Percentiles rank a stretch among this genome's conserved stretches.
Evolutionary conservation across 768 basidiomycete species (phyloP).

Genomic region (Clavulina sp.): DNA sequence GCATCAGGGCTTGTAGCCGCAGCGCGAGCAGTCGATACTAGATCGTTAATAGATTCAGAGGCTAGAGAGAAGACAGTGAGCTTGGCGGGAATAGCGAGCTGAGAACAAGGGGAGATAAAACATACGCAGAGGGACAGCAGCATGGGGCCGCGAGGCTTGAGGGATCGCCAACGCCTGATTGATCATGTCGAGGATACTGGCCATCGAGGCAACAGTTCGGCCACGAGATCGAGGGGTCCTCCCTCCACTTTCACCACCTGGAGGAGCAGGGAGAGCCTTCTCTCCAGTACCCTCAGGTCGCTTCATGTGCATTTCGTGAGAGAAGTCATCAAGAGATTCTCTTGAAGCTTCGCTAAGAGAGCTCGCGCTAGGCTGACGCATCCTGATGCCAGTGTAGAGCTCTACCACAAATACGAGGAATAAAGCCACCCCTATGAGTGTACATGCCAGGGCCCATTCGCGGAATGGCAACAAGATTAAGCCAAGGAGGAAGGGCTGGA

Average conservation of each 20-base stretch:
- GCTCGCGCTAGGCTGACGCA: conserved; percentile 28
- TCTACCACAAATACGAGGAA: conserved; percentile 44
- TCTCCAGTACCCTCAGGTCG: background rate
- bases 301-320: conserved; percentile 31
- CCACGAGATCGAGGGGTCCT: background rate
- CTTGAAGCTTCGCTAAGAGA: conserved; percentile 38
- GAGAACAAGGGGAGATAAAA: conserved; percentile 12
- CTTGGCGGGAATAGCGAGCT: conserved; percentile 2
- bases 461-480: conserved; percentile 47
- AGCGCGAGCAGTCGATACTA: conserved; percentile 60
- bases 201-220: conserved; percentile 50
- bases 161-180: conserved; percentile 56
- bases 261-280: background rate
- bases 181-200: conserved; percentile 75
- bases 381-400: conserved; percentile 33
- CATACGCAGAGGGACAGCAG: conserved; percentile 52
- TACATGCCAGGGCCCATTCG: conserved; percentile 56
- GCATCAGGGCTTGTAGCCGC: conserved; percentile 64
- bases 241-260: background rate
- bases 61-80: conserved; percentile 21
- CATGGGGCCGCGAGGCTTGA: conserved; percentile 36
- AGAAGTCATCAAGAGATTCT: conserved; percentile 30
- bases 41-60: conserved; percentile 66
- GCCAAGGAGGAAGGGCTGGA: conserved; percentile 62
- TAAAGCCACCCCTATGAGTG: conserved; percentile 39